Percentiles rank a stretch among this genome's conserved stretches.
Evolutionary conservation across 2,329 filamentous ascomycete species (phyloP).

Genomic region (Fusarium tanahbumbuense): DNA sequence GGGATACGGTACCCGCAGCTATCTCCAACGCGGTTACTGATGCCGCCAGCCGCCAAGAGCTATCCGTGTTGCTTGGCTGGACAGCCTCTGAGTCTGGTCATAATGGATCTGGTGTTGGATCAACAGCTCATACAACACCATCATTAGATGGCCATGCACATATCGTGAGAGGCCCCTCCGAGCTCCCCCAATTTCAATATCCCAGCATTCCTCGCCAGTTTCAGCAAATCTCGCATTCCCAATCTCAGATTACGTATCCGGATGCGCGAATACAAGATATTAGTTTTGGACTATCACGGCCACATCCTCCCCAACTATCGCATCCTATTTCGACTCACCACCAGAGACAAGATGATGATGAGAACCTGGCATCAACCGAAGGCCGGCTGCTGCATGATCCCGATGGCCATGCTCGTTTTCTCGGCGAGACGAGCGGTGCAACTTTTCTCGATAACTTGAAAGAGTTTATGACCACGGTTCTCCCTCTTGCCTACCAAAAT

Average conservation of each 20-base stretch:
- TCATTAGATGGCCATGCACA: constrained; percentile 13
- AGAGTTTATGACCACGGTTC: constrained; percentile 57
- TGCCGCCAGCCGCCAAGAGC: constrained; percentile 49
- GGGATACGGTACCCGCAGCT: constrained; percentile 50
- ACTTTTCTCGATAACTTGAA: constrained; percentile 63
- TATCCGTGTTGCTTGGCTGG: constrained; percentile 47
- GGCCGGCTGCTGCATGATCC: constrained; percentile 59
- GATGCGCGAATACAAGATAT: constrained; percentile 24
- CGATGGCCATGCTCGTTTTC: constrained; percentile 58
- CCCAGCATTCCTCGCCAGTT: constrained; percentile 27
- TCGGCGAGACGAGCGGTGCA: constrained; percentile 62
- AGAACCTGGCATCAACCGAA: constrained; percentile 45
- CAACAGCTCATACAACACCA: constrained; percentile 15
- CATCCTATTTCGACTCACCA: constrained; percentile 2
- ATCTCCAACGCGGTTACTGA: constrained; percentile 43
- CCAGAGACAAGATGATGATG: constrained; percentile 42
- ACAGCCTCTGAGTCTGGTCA: constrained; percentile 37
- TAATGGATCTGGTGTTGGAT: neutral
- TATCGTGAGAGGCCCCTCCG: constrained; percentile 10
- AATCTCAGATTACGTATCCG: constrained; percentile 18
- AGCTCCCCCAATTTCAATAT: constrained; percentile 32
- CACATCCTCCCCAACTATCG: constrained; percentile 11
- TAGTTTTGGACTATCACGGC: constrained; percentile 11
- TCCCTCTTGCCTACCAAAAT: constrained; percentile 50
- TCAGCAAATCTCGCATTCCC: constrained; percentile 10